These are phyloP conservation scores for Zygoascus hellenicus DNA, from an alignment of 1,139 yeast genomes.

Conservation along the genomic window DNA sequence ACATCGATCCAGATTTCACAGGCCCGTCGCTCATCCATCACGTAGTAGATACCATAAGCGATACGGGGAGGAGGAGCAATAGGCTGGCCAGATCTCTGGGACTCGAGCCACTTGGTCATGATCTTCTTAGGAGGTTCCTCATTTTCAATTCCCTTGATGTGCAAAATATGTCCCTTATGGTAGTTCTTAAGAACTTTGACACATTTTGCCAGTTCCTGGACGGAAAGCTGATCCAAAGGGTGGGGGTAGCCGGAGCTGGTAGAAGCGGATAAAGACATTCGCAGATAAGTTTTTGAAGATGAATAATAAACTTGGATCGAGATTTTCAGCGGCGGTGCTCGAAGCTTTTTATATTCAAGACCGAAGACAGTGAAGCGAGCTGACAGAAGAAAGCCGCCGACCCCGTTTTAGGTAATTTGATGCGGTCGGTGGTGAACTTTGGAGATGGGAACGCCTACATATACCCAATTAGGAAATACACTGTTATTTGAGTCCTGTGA, in stretches of 20 bases:
- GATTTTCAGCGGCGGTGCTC: too few species aligned
- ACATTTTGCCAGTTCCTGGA: slow-evolving; percentile 58
- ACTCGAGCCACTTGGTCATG: slow-evolving; percentile 63
- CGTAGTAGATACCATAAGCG: slow-evolving; percentile 41
- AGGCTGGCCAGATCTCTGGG: slow-evolving; percentile 56
- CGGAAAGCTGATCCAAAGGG: slow-evolving; percentile 61
- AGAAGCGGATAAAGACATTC: slow-evolving; percentile 5
- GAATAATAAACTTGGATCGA: neutral
- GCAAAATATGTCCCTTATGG: slow-evolving; percentile 47
- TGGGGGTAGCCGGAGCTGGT: slow-evolving; percentile 33
- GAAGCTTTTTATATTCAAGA: neutral
- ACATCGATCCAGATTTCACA: slow-evolving; percentile 72
- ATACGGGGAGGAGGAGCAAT: slow-evolving; percentile 53
- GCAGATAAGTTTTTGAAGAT: neutral
- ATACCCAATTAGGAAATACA: too few species aligned
- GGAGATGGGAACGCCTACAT: too few species aligned
- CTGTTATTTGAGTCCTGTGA: too few species aligned
- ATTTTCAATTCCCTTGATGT: slow-evolving; percentile 67
- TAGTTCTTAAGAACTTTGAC: slow-evolving; percentile 44
- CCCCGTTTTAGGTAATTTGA: too few species aligned
- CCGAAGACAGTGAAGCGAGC: neutral
- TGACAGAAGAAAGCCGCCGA: neutral
- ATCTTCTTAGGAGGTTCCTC: slow-evolving; percentile 78
- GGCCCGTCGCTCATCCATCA: slow-evolving; percentile 53
- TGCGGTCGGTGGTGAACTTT: too few species aligned